Evolutionary conservation across 2,329 filamentous ascomycete genomes (phyloP).

Genomic region (Penicillium capsulatum): DNA sequence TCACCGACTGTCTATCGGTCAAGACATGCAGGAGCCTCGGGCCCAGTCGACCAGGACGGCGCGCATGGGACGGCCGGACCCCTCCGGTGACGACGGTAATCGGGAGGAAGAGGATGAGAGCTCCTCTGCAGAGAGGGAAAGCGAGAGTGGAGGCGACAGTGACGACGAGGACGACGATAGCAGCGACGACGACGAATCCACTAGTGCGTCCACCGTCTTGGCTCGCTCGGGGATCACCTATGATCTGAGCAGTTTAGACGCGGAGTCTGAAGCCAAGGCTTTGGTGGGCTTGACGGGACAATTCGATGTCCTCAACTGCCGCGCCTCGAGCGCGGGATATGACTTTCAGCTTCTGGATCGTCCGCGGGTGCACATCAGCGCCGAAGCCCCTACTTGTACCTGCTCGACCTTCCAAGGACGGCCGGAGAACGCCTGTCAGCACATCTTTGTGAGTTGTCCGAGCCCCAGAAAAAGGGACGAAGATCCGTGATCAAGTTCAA

Average conservation of each 20-base stretch:
- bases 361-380: slow-evolving; percentile 31
- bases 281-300: slow-evolving; percentile 32
- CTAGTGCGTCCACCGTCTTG: slow-evolving; percentile 21
- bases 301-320: slow-evolving; percentile 36
- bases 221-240: slow-evolving; percentile 36
- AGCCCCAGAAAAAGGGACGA: not conserved
- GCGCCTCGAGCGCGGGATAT: slow-evolving; percentile 28
- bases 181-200: slow-evolving; percentile 16
- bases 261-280: slow-evolving; percentile 30
- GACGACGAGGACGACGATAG: slow-evolving; percentile 16
- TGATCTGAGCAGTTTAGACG: slow-evolving; percentile 30
- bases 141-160: not conserved
- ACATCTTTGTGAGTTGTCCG: slow-evolving; percentile 39
- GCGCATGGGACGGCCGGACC: slow-evolving; percentile 15
- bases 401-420: slow-evolving; percentile 33
- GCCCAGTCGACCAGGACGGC: slow-evolving; percentile 24
- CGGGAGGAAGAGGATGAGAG: slow-evolving; percentile 11
- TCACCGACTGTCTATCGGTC: slow-evolving; percentile 37
- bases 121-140: slow-evolving; percentile 12
- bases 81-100: slow-evolving; percentile 17
- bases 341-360: slow-evolving; percentile 38
- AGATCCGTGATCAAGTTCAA: not conserved
- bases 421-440: slow-evolving; percentile 36
- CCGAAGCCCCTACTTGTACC: slow-evolving; percentile 32
- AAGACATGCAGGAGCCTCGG: slow-evolving; percentile 31